These are phyloP conservation scores for Dactylella cylindrospora DNA, from an alignment of 2,329 filamentous ascomycete species.

Conservation along the genomic window DNA sequence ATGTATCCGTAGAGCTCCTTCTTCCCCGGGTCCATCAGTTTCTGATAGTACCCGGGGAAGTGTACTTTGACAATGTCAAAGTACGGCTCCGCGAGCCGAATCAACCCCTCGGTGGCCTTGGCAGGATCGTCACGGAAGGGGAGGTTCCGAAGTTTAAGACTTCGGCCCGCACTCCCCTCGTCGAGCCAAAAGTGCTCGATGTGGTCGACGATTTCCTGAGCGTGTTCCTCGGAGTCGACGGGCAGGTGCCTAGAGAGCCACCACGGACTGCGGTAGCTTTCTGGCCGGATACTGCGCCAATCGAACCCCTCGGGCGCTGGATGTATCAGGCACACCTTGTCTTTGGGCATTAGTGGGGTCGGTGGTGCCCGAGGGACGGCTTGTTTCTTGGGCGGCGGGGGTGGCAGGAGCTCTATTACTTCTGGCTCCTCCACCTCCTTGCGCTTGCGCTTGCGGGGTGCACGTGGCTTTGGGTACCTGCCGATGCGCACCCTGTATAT, in stretches of 20 bases:
- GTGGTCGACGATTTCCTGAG: slow-evolving; percentile 9
- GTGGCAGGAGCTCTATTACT: slow-evolving; percentile 2
- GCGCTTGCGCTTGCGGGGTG: slow-evolving; percentile 6
- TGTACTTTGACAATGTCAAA: slow-evolving; percentile 19
- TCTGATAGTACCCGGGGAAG: slow-evolving; percentile 7
- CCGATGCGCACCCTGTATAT: too few species aligned
- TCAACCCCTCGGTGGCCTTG: slow-evolving; percentile 9
- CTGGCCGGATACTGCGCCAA: slow-evolving; percentile 1
- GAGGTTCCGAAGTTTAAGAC: slow-evolving; percentile 8
- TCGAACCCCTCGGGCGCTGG: slow-evolving; percentile 12
- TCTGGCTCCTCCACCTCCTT: neutral
- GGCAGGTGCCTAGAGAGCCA: slow-evolving; percentile 18
- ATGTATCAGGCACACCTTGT: slow-evolving; percentile 24
- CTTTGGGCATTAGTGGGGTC: slow-evolving; percentile 13
- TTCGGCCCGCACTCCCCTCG: slow-evolving; percentile 5
- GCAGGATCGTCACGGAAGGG: slow-evolving; percentile 7
- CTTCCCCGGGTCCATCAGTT: slow-evolving; percentile 13
- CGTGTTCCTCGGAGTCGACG: slow-evolving; percentile 8
- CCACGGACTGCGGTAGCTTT: neutral
- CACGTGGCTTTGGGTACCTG: too few species aligned
- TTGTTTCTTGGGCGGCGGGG: too few species aligned
- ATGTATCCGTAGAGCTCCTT: slow-evolving; percentile 28
- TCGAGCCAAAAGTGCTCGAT: slow-evolving; percentile 19
- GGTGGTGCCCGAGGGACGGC: slow-evolving; percentile 7
- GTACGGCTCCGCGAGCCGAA: slow-evolving; percentile 15